These are phyloP conservation scores for Histomonas meleagridis DNA, from an alignment of 208 protist genomes.

Conservation along the genomic window DNA sequence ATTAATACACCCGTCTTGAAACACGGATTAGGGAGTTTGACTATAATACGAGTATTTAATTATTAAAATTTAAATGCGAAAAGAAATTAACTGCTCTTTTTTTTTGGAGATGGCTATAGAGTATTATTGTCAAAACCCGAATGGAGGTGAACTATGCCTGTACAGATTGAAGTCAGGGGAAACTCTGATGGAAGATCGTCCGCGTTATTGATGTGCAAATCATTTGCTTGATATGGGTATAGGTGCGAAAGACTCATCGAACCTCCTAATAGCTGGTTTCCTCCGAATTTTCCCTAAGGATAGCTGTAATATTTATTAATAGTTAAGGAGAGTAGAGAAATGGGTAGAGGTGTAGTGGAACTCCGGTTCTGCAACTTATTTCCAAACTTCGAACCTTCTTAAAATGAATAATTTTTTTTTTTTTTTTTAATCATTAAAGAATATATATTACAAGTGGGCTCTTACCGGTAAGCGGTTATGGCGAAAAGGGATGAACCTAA, in stretches of 20 bases:
- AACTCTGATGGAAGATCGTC: conserved; percentile 56
- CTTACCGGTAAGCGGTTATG: conserved; percentile 67
- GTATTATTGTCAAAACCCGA: conserved; percentile 58
- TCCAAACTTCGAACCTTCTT: conserved; percentile 65
- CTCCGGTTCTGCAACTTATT: conserved; percentile 54
- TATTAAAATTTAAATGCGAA: conserved; percentile 47
- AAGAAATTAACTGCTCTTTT: conserved; percentile 56
- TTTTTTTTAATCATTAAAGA: conserved; percentile 40
- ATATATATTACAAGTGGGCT: conserved; percentile 59
- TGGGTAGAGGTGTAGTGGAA: conserved; percentile 59
- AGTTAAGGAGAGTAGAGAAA: conserved; percentile 63
- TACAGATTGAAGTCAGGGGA: conserved; percentile 59
- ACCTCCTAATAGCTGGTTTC: conserved; percentile 71
- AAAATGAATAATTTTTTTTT: conserved; percentile 44
- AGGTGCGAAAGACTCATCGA: conserved; percentile 72
- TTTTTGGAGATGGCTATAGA: conserved; percentile 50
- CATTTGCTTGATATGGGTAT: conserved; percentile 47
- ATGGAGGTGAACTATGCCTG: conserved; percentile 66
- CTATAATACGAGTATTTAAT: conserved; percentile 54
- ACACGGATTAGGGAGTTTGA: conserved; percentile 69
- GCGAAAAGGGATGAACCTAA: conserved; percentile 64
- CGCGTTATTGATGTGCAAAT: conserved; percentile 55
- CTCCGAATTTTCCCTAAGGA: conserved; percentile 71
- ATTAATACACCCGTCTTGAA: conserved; percentile 61
- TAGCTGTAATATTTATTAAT: conserved; percentile 53